Conservation (phyloP, 1,284 basidiomycete genomes). For the Ceratobasidium sp. region DNA sequence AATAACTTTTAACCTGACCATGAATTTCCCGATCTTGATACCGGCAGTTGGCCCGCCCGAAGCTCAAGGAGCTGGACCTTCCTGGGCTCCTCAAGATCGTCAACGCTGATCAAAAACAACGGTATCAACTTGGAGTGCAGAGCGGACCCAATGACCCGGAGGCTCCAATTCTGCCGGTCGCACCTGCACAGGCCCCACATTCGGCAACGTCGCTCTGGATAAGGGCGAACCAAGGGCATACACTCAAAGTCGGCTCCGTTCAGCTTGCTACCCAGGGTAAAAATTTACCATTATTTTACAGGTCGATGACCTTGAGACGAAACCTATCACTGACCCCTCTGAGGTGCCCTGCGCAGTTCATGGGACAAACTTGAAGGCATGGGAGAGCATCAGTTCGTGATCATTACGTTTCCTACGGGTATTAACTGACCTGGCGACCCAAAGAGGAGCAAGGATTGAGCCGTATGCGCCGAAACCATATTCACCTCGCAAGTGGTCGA, state of each 20-base stretch:
- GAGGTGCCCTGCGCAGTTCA: constrained; percentile 80
- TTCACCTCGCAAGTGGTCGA: constrained; percentile 77
- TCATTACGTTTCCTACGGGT: background rate
- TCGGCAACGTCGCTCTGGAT: constrained; percentile 72
- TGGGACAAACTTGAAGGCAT: constrained; percentile 71
- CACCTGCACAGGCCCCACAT: constrained; percentile 44
- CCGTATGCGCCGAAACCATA: constrained; percentile 85
- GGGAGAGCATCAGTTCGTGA: constrained; percentile 72
- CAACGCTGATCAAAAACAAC: constrained; percentile 72
- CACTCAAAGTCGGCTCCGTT: constrained; percentile 64
- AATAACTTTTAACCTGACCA: constrained; percentile 29
- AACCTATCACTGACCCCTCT: constrained; percentile 62
- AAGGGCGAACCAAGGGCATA: constrained; percentile 93
- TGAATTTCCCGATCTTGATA: constrained; percentile 8
- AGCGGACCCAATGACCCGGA: constrained; percentile 50
- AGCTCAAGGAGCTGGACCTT: constrained; percentile 61
- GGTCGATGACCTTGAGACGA: constrained; percentile 70
- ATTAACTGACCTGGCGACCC: constrained; percentile 17
- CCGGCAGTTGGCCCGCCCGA: constrained; percentile 60
- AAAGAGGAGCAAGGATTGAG: constrained; percentile 74
- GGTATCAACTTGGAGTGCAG: constrained; percentile 73
- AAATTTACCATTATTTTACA: constrained; percentile 47
- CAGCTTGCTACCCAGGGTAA: too few species aligned
- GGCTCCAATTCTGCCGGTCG: constrained; percentile 41
- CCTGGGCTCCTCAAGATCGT: constrained; percentile 73